Evolutionary conservation across 1,284 basidiomycete genomes (phyloP).

Genomic region (Cryptococcus hybrid): DNA sequence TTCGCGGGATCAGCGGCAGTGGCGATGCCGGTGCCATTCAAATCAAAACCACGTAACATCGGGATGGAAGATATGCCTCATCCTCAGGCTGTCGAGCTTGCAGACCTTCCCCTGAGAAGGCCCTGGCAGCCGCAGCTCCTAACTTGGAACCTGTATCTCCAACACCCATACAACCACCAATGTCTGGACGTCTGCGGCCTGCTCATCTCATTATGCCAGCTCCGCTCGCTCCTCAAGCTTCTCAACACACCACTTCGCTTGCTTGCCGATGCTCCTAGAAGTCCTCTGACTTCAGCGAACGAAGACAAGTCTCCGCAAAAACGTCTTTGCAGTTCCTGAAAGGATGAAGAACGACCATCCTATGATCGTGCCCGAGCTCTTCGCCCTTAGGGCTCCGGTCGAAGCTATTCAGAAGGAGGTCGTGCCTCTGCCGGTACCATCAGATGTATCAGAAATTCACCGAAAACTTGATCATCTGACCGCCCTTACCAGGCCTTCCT

Average conservation of each 20-base stretch:
- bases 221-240: neutral
- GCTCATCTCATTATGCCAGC: neutral
- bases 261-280: too few relatives aligned
- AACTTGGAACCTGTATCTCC: neutral
- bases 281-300: too few relatives aligned
- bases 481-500: conserved; percentile 20
- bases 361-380: neutral
- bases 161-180: neutral
- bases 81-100: neutral
- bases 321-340: too few relatives aligned
- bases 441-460: conserved; percentile 24
- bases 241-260: too few relatives aligned
- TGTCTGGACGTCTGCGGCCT: neutral
- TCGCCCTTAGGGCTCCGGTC: neutral
- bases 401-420: neutral
- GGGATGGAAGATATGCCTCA: neutral
- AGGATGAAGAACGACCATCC: too few relatives aligned
- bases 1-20: too few relatives aligned
- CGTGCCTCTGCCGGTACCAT: neutral
- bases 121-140: too few relatives aligned
- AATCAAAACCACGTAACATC: too few relatives aligned
- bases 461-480: conserved; percentile 42
- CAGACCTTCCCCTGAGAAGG: neutral
- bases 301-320: too few relatives aligned
- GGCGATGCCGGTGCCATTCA: too few relatives aligned